phyloP scores from a whole-genome alignment of 208 protist species.

The Wallacemonas sp. region DNA sequence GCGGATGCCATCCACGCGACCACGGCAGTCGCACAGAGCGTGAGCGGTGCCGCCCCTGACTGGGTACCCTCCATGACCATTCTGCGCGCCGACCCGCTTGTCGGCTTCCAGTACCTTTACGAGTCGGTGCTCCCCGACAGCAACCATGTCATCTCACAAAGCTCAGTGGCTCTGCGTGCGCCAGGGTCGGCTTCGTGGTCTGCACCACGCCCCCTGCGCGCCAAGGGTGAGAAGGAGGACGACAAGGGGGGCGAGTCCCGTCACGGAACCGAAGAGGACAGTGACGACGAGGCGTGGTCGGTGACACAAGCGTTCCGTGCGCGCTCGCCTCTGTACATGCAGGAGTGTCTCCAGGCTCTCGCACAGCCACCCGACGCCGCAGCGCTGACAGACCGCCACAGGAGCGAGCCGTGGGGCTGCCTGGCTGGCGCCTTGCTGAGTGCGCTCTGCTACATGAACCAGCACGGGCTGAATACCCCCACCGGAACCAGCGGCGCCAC shows the following conservation, averaged over 20 bases:
- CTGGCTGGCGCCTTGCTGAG: slow-evolving; percentile 64
- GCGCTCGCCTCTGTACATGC: slow-evolving; percentile 2
- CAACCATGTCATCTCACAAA: slow-evolving; percentile 34
- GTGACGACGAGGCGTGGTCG: neutral
- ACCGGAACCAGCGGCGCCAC: no score
- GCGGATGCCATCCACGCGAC: slow-evolving; percentile 42
- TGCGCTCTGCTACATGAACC: slow-evolving; percentile 45
- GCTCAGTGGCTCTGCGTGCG: neutral
- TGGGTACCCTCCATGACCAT: slow-evolving; percentile 66
- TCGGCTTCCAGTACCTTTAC: slow-evolving; percentile 60
- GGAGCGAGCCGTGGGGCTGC: slow-evolving; percentile 39
- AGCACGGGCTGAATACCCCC: slow-evolving; percentile 31
- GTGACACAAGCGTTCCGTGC: slow-evolving; percentile 1
- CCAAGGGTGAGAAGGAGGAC: neutral
- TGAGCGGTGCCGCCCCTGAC: slow-evolving; percentile 37
- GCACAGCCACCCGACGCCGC: neutral
- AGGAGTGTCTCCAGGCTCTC: neutral
- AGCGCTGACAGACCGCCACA: neutral
- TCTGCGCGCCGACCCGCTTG: slow-evolving; percentile 53
- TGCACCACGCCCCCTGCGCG: neutral
- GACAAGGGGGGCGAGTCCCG: no score
- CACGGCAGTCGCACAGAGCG: slow-evolving; percentile 46
- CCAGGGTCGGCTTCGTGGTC: slow-evolving; percentile 3
- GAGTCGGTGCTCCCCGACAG: slow-evolving; percentile 42
- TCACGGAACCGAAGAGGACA: no score